Conservation (phyloP, 1,284 basidiomycete genomes). For the Sporisorium scitamineum region DNA sequence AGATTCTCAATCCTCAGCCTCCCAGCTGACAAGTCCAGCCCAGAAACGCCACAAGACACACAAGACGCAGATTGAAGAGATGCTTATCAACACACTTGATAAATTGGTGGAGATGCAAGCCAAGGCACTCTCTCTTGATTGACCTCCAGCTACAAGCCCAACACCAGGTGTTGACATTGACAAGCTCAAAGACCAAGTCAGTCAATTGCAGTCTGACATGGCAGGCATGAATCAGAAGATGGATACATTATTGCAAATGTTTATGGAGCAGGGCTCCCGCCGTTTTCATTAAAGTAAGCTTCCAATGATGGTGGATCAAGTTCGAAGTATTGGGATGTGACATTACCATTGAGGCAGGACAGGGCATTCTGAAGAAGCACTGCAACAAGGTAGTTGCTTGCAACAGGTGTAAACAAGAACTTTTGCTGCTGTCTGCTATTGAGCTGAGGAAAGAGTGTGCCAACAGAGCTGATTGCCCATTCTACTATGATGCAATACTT, state of each 20-base stretch:
- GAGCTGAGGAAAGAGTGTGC: not conserved
- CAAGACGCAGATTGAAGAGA: not conserved
- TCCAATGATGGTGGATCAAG: not conserved
- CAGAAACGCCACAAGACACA: not conserved
- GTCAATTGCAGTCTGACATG: not conserved
- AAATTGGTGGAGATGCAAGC: no score
- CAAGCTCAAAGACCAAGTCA: not conserved
- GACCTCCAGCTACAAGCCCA: no score
- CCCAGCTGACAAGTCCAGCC: not conserved
- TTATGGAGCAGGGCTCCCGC: conserved; percentile 1
- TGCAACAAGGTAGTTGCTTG: not conserved
- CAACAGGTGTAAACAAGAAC: not conserved
- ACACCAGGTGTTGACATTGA: not conserved
- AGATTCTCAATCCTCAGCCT: no score
- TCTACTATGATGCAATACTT: not conserved
- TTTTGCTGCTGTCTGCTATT: conserved; percentile 3
- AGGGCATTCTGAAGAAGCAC: not conserved
- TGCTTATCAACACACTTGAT: no score
- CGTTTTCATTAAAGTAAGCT: not conserved
- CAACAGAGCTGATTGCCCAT: not conserved
- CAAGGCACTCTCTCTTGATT: no score
- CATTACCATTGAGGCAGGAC: conserved; percentile 1
- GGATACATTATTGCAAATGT: conserved; percentile 2
- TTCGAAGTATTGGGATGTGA: not conserved
- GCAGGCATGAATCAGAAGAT: not conserved